Conservation (phyloP, 148 eudicot species). For the Persicaria tinctoria region DNA sequence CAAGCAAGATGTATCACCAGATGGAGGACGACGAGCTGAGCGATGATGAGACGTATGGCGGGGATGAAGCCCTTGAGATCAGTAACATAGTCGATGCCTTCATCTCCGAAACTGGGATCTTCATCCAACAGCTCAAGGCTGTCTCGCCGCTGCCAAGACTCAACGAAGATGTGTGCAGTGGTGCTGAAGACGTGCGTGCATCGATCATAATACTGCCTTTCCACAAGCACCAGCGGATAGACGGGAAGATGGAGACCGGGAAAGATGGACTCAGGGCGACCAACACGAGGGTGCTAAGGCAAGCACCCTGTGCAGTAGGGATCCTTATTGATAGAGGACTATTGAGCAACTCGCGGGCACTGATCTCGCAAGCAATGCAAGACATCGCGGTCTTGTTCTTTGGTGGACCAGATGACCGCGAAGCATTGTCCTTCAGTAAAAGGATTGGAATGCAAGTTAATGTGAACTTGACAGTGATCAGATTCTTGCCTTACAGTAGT, state of each 20-base stretch:
- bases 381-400: slow-evolving; percentile 76
- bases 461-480: slow-evolving; percentile 57
- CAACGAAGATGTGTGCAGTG: slow-evolving; percentile 58
- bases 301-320: slow-evolving; percentile 76
- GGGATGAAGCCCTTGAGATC: slow-evolving; percentile 77
- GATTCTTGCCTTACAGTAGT: slow-evolving; percentile 43
- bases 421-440: slow-evolving; percentile 72
- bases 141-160: slow-evolving; percentile 53
- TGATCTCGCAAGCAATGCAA: slow-evolving; percentile 40
- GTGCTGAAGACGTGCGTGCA: slow-evolving; percentile 62
- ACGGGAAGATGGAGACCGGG: slow-evolving; percentile 79
- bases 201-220: slow-evolving; percentile 68
- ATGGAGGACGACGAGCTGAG: slow-evolving; percentile 79
- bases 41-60: slow-evolving; percentile 79
- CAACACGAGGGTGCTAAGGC: slow-evolving; percentile 72
- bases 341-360: slow-evolving; percentile 25
- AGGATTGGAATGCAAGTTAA: slow-evolving; percentile 61
- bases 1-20: slow-evolving; percentile 58
- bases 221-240: slow-evolving; percentile 88
- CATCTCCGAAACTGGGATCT: slow-evolving; percentile 44
- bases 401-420: slow-evolving; percentile 94
- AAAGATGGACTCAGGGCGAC: slow-evolving; percentile 71
- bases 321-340: slow-evolving; percentile 75
- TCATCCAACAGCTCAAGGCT: slow-evolving; percentile 53
- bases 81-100: slow-evolving; percentile 60